These are phyloP conservation scores for Phialophora expanda DNA, from an alignment of 2,329 filamentous ascomycete species.

Conservation along the genomic window DNA sequence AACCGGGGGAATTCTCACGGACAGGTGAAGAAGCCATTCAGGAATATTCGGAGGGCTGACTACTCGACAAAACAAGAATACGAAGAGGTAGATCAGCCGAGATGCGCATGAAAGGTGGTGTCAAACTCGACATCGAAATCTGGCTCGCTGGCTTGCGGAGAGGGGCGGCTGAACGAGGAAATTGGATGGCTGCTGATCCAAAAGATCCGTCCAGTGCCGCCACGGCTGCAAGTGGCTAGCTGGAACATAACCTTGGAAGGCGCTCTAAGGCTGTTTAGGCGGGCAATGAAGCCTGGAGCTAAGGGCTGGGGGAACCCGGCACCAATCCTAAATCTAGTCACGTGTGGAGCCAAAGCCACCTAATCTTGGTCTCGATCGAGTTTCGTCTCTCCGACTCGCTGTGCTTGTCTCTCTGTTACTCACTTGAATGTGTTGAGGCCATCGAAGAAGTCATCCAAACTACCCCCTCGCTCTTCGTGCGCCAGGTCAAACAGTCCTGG, in stretches of 20 bases:
- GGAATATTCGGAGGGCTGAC: no score
- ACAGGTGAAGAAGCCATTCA: no score
- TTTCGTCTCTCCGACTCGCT: conserved; percentile 5
- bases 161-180: background rate
- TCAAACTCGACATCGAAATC: background rate
- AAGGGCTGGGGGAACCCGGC: background rate
- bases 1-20: background rate
- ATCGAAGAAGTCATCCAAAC: conserved; percentile 22
- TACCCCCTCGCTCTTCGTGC: conserved; percentile 15
- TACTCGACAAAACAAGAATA: background rate
- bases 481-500: conserved; percentile 2
- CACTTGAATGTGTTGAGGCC: conserved; percentile 22
- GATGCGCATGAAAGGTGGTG: background rate
- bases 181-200: conserved; percentile 5
- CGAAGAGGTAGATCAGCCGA: conserved; percentile 7
- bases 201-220: no score
- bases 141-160: conserved; percentile 8
- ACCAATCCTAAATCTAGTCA: background rate
- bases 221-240: background rate
- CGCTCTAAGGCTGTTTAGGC: background rate
- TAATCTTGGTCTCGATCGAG: conserved; percentile 6
- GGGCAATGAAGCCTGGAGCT: background rate
- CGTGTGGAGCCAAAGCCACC: background rate
- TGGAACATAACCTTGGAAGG: background rate
- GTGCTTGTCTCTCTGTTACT: background rate